Percentiles rank a stretch among this genome's conserved stretches.
These are phyloP conservation scores for Tympanopsis confertula DNA, from an alignment of 2,329 filamentous ascomycete species.

Conservation along the genomic window DNA sequence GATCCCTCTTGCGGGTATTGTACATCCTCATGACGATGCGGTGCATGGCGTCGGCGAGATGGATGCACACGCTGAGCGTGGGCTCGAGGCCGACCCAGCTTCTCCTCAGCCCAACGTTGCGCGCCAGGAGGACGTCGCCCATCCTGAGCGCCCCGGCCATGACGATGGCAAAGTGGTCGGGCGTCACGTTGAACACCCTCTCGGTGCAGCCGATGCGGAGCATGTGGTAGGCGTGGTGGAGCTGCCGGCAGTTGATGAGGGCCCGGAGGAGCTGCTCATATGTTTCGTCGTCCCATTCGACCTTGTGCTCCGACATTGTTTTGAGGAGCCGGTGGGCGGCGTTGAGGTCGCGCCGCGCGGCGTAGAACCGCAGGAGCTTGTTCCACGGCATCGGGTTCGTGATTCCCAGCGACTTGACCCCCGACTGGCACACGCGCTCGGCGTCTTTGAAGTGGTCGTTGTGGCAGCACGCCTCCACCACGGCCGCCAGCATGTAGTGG, in stretches of 20 bases:
- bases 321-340: constrained; percentile 34
- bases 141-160: constrained; percentile 37
- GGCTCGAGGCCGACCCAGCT: constrained; percentile 24
- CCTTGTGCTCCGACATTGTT: constrained; percentile 30
- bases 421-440: constrained; percentile 43
- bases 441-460: constrained; percentile 42
- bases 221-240: constrained; percentile 35
- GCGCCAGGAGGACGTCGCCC: constrained; percentile 27
- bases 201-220: constrained; percentile 30
- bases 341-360: constrained; percentile 42
- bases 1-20: too few relatives aligned
- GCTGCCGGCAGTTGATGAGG: constrained; percentile 34
- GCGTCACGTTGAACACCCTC: constrained; percentile 29
- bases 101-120: constrained; percentile 30
- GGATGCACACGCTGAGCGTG: constrained; percentile 27
- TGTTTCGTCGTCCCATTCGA: constrained; percentile 37
- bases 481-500: constrained; percentile 44
- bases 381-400: constrained; percentile 65
- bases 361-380: constrained; percentile 58
- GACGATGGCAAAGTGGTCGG: constrained; percentile 38
- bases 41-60: neutral
- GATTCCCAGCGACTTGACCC: constrained; percentile 35
- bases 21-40: too few relatives aligned
- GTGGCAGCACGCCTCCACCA: constrained; percentile 59
- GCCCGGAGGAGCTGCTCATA: constrained; percentile 36